Base-by-base conservation (phyloP, 768 basidiomycete genomes). In the Gelatoporia subvermispora region DNA sequence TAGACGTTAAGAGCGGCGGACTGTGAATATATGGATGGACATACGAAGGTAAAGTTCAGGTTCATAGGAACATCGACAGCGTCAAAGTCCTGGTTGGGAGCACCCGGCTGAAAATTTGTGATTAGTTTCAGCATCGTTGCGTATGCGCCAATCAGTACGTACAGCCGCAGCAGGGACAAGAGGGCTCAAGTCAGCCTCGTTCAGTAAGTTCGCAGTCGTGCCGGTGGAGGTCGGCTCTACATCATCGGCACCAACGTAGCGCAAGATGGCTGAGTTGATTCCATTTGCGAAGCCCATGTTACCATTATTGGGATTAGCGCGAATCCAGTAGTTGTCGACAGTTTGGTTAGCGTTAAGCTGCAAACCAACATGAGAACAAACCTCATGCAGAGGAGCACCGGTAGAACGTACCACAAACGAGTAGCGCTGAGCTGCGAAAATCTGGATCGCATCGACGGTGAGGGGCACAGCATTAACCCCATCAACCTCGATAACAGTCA, bases 311-410 rank as follows among this genome's bases (percentile, higher is more conserved):
- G n/a, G 71, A 62, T 68, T 61, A 0, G 76, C 66, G 21, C 77
- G 74, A 37, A 81, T 66, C 78, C 78, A 83, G 59, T 82, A 84
- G 56, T 79, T 84, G 3, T 61, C 68, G 21, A 73, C 54, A 0
- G 68, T 54, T 45, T 79, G 71, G 52, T 68, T 67, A 8, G 74
- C 74, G 3, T 65, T 65, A 16, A 77, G 61, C 44, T 59, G 63
- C 45, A 24, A 61, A 68, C 61, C 15, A 68, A 69, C 1, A 68
- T 53, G 72, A 63, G 4, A 54, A 62, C 60, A 69, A 70, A 34
- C 61, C 63, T 22, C 34, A 8, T 5, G 43, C 2, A 17, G 18
- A 61, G 9, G 70, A 22, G n/a, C 13, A 34, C 16, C 15, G 11
- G 2, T 3, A 16, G 28, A 63, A 53, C 56, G 7, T 47, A 53